Evolutionary conservation across 495 filamentous ascomycete genomes (phyloP), one percentile per base, ranked within the genome.

Genomic region (Tetracladium marchalianum): DNA sequence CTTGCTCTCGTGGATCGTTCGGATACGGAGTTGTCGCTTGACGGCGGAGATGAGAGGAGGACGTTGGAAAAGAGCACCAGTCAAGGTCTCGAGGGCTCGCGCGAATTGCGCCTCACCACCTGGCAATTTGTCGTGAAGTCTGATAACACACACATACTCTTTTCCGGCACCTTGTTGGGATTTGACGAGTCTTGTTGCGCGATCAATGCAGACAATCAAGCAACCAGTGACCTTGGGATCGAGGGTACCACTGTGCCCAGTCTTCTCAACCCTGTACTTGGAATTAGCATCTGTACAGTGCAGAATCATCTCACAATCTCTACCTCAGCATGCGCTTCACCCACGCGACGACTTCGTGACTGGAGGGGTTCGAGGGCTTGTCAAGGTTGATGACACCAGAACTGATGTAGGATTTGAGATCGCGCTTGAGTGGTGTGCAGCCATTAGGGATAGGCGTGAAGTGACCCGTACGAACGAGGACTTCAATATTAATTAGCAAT

Each of bases 331-430:
- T 95, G 46, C 89, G 79, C 81, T 98, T 98, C 49, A 96, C 81
- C 93, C 92, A 98, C 44, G 92, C 88, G 56, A 98, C 92, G 35
- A 97, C 93, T 66, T 98, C 92, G 72, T 98, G 92, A 58, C 85
- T 92, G 46, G 87, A 95, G 15, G 92, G 92, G 71, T 98, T 98
- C 12, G 89, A 88, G 31, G 92, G 92, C 66, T 98, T 98, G 75
- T 97, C 92, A 43, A 94, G 80, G 67, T 97, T 97, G 70, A 98
- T 96, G 24, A 97, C 92, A 65, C 92, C 92, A 51, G 85, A 92
- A 64, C 82, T 86, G 57, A 98, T 81, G 65, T 95, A 98, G 37
- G 83, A 85, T 70, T 95, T 95, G 56, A 98, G 74, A 58, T 95
- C 90, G 65, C 92, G 86, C 64, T 84, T 88, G 54, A 85, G 70